Conservation (phyloP, 768 basidiomycete species). For the Collybia mongolica region DNA sequence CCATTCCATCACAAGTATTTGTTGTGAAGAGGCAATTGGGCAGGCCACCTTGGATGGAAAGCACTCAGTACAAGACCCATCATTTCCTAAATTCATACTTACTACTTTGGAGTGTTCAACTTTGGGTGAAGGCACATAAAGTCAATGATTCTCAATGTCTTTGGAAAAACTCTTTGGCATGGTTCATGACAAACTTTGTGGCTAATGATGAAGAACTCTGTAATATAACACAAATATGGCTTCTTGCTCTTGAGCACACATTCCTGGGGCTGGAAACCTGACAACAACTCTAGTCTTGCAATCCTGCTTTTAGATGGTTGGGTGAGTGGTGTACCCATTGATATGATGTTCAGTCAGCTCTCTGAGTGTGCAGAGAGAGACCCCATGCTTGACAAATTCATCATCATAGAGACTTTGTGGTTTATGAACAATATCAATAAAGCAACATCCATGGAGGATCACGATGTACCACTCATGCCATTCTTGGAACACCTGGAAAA, state of each 20-base stretch:
- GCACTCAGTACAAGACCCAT: background rate
- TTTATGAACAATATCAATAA: conserved; percentile 10
- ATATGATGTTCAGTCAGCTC: conserved; percentile 10
- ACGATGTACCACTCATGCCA: conserved; percentile 3
- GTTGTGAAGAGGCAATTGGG: background rate
- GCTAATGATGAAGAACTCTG: background rate
- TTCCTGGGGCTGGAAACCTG: background rate
- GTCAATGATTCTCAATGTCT: background rate
- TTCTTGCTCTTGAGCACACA: background rate
- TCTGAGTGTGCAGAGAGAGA: conserved; percentile 5
- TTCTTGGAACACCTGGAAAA: conserved; percentile 3
- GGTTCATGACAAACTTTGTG: background rate
- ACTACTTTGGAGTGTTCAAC: conserved; percentile 1
- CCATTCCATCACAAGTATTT: background rate
- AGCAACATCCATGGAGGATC: background rate
- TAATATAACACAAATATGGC: background rate
- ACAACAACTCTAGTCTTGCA: conserved; percentile 1
- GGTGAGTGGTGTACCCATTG: conserved; percentile 1
- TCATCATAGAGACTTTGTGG: conserved; percentile 8
- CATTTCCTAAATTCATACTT: background rate
- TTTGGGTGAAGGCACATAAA: background rate
- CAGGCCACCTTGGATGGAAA: conserved; percentile 6
- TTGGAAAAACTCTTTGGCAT: background rate
- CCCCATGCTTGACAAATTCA: background rate
- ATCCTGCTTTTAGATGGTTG: background rate